A percentile compares a stretch with the other conserved stretches of the same genome.
These are phyloP conservation scores for Lophiotrema nucula DNA, from an alignment of 495 filamentous ascomycete species.

Conservation along the genomic window DNA sequence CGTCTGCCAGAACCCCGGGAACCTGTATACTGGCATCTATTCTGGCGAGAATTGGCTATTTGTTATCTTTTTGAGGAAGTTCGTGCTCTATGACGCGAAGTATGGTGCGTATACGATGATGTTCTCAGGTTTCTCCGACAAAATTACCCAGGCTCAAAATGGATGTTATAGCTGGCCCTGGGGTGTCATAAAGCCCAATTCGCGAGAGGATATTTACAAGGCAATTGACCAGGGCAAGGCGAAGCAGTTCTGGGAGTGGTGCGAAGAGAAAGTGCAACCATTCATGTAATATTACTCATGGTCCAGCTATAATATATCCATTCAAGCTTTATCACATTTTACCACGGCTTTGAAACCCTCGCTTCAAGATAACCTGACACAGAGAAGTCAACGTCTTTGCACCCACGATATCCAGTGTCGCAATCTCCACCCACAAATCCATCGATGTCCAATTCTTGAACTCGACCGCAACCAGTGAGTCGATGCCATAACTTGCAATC, in stretches of 20 bases:
- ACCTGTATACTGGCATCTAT: slow-evolving; percentile 12
- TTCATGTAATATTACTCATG: too few species aligned
- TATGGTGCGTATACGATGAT: slow-evolving; percentile 10
- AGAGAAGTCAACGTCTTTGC: background rate
- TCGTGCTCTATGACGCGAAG: slow-evolving; percentile 5
- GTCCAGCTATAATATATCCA: too few species aligned
- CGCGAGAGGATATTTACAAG: too few species aligned
- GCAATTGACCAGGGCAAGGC: too few species aligned
- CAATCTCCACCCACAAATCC: background rate
- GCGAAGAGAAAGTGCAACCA: too few species aligned
- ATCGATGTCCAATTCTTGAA: background rate
- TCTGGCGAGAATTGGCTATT: background rate
- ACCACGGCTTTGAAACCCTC: too few species aligned
- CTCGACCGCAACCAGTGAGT: slow-evolving; percentile 1
- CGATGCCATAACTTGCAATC: background rate
- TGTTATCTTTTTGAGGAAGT: background rate
- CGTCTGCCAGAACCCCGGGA: slow-evolving; percentile 8
- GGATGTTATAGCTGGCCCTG: too few species aligned
- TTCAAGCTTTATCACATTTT: too few species aligned
- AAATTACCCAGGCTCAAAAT: too few species aligned
- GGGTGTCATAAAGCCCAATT: too few species aligned
- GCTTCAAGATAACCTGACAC: background rate
- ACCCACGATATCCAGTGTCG: background rate
- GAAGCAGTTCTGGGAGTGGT: too few species aligned
- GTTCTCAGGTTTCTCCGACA: too few species aligned